phyloP scores from a whole-genome alignment of 495 filamentous ascomycete genomes.

The Penicillium maclennaniae region DNA sequence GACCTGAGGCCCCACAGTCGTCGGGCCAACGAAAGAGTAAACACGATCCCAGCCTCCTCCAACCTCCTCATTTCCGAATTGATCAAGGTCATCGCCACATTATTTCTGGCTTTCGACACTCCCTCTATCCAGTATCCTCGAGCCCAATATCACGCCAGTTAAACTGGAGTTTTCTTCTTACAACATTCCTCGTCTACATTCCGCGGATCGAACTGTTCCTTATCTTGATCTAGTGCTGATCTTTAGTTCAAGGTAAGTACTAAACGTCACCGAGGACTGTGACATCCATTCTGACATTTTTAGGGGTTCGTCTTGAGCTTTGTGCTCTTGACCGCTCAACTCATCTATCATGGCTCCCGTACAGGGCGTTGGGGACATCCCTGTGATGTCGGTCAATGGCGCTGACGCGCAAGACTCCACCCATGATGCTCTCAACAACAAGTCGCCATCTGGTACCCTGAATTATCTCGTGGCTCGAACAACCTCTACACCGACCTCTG shows the following conservation, averaged over 20 bases:
- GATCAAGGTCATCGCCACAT: constrained; percentile 7
- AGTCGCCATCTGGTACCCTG: constrained; percentile 5
- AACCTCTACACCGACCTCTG: constrained; percentile 17
- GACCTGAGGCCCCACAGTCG: constrained; percentile 15
- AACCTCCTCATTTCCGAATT: constrained; percentile 39
- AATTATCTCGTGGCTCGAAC: constrained; percentile 21
- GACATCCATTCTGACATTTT: constrained; percentile 5
- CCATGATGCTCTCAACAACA: constrained; percentile 2
- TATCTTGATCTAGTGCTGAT: constrained; percentile 12
- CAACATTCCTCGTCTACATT: constrained; percentile 2
- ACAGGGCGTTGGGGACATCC: constrained; percentile 22
- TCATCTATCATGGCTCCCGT: constrained; percentile 33
- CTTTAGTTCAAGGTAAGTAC: constrained; percentile 12
- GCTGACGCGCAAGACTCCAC: constrained; percentile 7
- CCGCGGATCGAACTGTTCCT: constrained; percentile 1
- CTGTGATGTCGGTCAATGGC: constrained; percentile 1
- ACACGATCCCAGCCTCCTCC: constrained; percentile 41
- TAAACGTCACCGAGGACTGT: constrained; percentile 3
- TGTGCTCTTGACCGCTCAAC: constrained; percentile 36
- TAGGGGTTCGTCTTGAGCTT: constrained; percentile 37
- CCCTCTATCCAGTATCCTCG: constrained; percentile 3
- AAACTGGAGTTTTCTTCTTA: neutral
- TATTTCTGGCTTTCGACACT: constrained; percentile 11
- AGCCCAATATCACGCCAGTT: constrained; percentile 7
- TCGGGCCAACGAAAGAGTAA: constrained; percentile 31